Conservation (phyloP, 768 basidiomycete species). For the Rhizopogon sp. region DNA sequence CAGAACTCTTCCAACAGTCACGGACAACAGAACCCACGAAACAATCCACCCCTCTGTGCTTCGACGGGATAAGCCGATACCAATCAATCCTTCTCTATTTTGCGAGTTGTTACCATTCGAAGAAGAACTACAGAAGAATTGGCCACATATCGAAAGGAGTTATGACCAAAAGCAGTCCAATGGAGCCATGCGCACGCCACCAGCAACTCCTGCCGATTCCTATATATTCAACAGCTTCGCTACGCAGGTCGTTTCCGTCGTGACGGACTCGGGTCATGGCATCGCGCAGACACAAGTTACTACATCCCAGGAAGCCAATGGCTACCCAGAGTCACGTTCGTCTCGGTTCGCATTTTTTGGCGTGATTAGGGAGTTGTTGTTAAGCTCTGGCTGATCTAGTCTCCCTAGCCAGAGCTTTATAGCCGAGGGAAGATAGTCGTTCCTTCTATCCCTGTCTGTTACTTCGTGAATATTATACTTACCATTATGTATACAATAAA, state of each 20-base stretch:
- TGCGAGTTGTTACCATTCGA: conserved; percentile 46
- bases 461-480: no score
- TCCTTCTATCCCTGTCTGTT: no score
- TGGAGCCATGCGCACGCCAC: conserved; percentile 5
- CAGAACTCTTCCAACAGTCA: conserved; percentile 42
- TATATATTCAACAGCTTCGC: conserved; percentile 13
- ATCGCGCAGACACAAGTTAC: conserved; percentile 13
- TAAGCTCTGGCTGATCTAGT: background rate
- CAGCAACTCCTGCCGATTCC: background rate
- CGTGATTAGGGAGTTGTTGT: conserved; percentile 15
- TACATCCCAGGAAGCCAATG: conserved; percentile 5
- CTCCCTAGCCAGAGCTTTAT: background rate
- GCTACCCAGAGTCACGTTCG: conserved; percentile 11
- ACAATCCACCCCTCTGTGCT: conserved; percentile 57
- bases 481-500: no score
- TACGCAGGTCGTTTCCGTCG: conserved; percentile 11
- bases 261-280: conserved; percentile 13
- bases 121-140: conserved; percentile 39
- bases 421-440: no score
- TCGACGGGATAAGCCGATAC: conserved; percentile 30
- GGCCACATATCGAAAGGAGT: conserved; percentile 36
- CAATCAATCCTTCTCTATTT: conserved; percentile 41
- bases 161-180: conserved; percentile 7
- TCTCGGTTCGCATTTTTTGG: conserved; percentile 19
- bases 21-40: conserved; percentile 49